Evolutionary conservation across 2,329 filamentous ascomycete species (phyloP), one percentile per base, ranked within the genome.

Genomic region (Zymoseptoria tritici): DNA sequence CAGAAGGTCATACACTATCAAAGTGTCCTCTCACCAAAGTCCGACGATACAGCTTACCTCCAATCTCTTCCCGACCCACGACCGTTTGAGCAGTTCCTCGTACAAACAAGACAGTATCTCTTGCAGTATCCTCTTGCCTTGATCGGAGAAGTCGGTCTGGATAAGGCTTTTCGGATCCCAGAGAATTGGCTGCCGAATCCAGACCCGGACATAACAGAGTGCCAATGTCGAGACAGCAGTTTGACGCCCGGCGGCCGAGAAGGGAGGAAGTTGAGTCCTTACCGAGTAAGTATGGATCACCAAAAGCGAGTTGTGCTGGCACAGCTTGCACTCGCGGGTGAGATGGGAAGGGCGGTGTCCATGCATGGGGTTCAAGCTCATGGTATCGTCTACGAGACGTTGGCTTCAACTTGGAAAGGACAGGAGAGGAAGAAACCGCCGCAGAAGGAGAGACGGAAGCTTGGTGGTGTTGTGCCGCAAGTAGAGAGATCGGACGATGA

Each of bases 311-410:
- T 94, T 2, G 78, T 93, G 20, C 77, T 79, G 26, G 83, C 85
- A 1, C 89, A 92, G 72, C 77, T 94, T n/a, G 77, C 77, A 0
- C 80, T 93, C 2, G 90, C 90, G 0, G 89, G 85, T 2, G 83
- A 87, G 67, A 75, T 88, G 72, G 76, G 79, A 3, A 79, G 88
- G 3, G 80, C 86, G 0, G 86, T 87, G 4, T 90, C 83, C 57
- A 80, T 89, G 1, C 89, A 89, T 68, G 87, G 88, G 36, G 90
- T 93, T 1, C 87, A 90, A 69, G 87, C 88, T 0, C 89, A 91
- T 63, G 89, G 90, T 0, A 70, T 86, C 2, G 71, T 94, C 2
- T 85, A 85, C 61, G 85, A 90, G 13, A 81, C 83, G 0, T 75
- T 93, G 20, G 77, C 82, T 4, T 79, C 81, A 54, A 80, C 83